Conservation (phyloP, 176 grass and related monocot genomes). For the Canna indica region DNA sequence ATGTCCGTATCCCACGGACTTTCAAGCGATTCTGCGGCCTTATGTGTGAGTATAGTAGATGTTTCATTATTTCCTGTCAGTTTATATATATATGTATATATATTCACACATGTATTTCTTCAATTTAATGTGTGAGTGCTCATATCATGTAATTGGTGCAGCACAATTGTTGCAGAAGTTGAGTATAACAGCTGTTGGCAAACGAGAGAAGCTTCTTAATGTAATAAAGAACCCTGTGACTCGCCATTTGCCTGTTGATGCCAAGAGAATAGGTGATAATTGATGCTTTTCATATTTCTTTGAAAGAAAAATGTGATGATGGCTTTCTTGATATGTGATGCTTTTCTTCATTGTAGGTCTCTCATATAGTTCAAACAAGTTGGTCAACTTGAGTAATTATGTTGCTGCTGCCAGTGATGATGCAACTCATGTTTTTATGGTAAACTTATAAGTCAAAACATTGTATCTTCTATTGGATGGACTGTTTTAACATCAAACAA, state of each 20-base stretch:
- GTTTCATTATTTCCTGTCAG: constrained; percentile 2
- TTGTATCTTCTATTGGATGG: constrained; percentile 8
- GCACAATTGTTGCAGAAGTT: constrained; percentile 93
- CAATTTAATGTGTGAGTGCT: constrained; percentile 8
- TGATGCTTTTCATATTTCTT: not conserved
- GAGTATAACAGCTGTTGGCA: constrained; percentile 87
- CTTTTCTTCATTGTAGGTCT: constrained; percentile 50
- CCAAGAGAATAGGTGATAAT: constrained; percentile 56
- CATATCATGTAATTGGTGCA: constrained; percentile 20
- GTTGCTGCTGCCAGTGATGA: constrained; percentile 67
- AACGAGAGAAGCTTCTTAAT: constrained; percentile 89
- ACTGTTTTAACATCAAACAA: not conserved
- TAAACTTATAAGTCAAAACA: constrained; percentile 38
- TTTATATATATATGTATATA: not conserved
- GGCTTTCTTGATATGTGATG: constrained; percentile 7
- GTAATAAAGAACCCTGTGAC: constrained; percentile 96
- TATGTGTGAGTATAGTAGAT: constrained; percentile 56
- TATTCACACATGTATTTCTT: too few relatives aligned
- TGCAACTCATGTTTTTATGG: constrained; percentile 69
- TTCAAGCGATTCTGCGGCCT: constrained; percentile 91
- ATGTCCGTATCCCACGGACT: constrained; percentile 76
- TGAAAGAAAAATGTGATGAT: not conserved
- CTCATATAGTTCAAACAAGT: constrained; percentile 80
- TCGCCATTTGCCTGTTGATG: constrained; percentile 49
- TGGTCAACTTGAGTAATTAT: constrained; percentile 79